Conservation (phyloP, 2,329 filamentous ascomycete genomes). For the Herpotrichia juniperi region DNA sequence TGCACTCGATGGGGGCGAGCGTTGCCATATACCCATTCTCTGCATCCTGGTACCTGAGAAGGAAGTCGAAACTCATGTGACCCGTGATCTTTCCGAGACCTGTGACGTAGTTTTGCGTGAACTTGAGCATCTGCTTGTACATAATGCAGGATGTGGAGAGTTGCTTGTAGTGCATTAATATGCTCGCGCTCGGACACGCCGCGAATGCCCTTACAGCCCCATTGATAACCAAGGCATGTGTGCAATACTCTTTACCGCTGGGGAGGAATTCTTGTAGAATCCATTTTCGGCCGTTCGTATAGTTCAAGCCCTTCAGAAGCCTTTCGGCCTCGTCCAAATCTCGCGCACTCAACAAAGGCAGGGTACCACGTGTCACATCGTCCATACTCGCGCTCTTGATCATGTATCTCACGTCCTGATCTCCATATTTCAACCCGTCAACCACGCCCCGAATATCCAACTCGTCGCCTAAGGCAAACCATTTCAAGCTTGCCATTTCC, state of each 20-base stretch:
- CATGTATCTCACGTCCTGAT: constrained; percentile 61
- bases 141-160: constrained; percentile 62
- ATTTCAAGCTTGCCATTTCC: constrained; percentile 46
- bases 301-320: constrained; percentile 61
- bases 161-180: constrained; percentile 70
- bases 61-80: constrained; percentile 74
- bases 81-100: constrained; percentile 65
- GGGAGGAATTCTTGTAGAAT: constrained; percentile 71
- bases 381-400: constrained; percentile 71
- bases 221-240: constrained; percentile 70
- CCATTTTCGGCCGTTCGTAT: constrained; percentile 64
- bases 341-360: constrained; percentile 60
- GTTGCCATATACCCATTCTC: constrained; percentile 42
- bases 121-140: constrained; percentile 65
- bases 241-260: constrained; percentile 69
- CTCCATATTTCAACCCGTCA: constrained; percentile 28
- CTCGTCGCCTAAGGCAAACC: constrained; percentile 58
- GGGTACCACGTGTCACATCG: constrained; percentile 62
- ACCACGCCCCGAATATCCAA: constrained; percentile 62
- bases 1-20: constrained; percentile 74
- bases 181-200: constrained; percentile 67
- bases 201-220: constrained; percentile 70
- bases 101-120: constrained; percentile 65
- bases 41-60: constrained; percentile 57
- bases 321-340: constrained; percentile 57